Conservation (phyloP, 2,329 filamentous ascomycete species). For the Ploettnerulaceae sp. region DNA sequence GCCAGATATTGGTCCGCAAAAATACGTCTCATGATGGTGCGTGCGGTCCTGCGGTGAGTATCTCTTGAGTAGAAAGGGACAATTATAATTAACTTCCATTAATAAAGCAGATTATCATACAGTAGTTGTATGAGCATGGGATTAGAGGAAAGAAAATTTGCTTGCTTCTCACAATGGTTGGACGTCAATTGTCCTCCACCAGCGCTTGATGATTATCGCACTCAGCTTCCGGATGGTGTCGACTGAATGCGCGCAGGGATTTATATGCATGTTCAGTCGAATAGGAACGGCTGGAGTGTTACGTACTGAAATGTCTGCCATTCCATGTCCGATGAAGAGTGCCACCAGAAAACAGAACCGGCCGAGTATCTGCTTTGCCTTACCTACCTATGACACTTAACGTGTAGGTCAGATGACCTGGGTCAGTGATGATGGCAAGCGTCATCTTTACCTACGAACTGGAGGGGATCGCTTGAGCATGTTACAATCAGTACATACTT, state of each 20-base stretch:
- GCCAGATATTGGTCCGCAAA: constrained; percentile 4
- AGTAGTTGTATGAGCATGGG: constrained; percentile 8
- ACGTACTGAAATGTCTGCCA: not conserved
- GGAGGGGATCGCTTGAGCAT: no score
- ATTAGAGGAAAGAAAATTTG: constrained; percentile 5
- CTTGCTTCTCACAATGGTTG: constrained; percentile 1
- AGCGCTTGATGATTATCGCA: constrained; percentile 1
- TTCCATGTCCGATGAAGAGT: not conserved
- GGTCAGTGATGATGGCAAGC: no score
- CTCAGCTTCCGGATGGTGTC: not conserved
- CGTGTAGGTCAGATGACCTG: no score
- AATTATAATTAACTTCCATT: not conserved
- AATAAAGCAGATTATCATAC: constrained; percentile 4
- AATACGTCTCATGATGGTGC: not conserved
- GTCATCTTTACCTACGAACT: no score
- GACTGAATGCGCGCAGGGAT: constrained; percentile 5
- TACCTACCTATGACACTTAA: no score
- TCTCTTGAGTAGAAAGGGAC: not conserved
- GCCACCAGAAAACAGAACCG: not conserved
- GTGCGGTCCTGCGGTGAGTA: constrained; percentile 7
- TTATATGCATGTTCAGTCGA: constrained; percentile 4
- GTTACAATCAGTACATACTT: no score
- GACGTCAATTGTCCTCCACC: not conserved
- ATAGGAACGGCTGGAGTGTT: not conserved
- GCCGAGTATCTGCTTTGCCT: no score